These are phyloP conservation scores for Dichotomopilus funicola DNA, from an alignment of 2,329 filamentous ascomycete species.

Conservation along the genomic window DNA sequence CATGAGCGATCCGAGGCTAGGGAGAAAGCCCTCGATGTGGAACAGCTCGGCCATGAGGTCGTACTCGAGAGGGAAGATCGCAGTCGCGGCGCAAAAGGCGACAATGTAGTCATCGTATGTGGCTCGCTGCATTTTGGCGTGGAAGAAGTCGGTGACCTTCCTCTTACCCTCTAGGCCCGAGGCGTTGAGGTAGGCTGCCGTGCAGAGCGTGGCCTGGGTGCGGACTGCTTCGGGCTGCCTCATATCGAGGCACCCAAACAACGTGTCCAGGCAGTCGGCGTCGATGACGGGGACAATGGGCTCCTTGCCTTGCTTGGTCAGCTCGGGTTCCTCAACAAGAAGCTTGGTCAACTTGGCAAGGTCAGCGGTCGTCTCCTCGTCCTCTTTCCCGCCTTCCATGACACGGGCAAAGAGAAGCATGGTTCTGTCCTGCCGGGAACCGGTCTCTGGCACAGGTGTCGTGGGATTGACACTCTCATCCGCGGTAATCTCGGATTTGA, in stretches of 20 bases:
- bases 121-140: slow-evolving; percentile 60
- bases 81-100: slow-evolving; percentile 86
- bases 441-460: background rate
- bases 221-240: slow-evolving; percentile 66
- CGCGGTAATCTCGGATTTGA: slow-evolving; percentile 4
- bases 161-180: slow-evolving; percentile 64
- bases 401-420: slow-evolving; percentile 77
- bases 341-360: slow-evolving; percentile 54
- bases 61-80: slow-evolving; percentile 79
- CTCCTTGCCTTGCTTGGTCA: slow-evolving; percentile 37
- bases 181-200: slow-evolving; percentile 75
- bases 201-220: slow-evolving; percentile 74
- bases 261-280: slow-evolving; percentile 70
- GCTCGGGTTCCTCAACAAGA: slow-evolving; percentile 47
- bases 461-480: slow-evolving; percentile 3
- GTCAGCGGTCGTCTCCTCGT: slow-evolving; percentile 59
- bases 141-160: slow-evolving; percentile 69
- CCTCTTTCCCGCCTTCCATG: slow-evolving; percentile 85
- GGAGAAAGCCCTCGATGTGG: slow-evolving; percentile 79
- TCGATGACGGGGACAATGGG: slow-evolving; percentile 60
- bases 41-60: slow-evolving; percentile 72
- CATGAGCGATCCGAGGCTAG: slow-evolving; percentile 68
- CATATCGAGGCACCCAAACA: slow-evolving; percentile 82
- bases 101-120: slow-evolving; percentile 85
- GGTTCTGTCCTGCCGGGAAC: slow-evolving; percentile 49